Evolutionary conservation across 1,284 basidiomycete genomes (phyloP).

Genomic region (Cutaneotrichosporon dermatis): DNA sequence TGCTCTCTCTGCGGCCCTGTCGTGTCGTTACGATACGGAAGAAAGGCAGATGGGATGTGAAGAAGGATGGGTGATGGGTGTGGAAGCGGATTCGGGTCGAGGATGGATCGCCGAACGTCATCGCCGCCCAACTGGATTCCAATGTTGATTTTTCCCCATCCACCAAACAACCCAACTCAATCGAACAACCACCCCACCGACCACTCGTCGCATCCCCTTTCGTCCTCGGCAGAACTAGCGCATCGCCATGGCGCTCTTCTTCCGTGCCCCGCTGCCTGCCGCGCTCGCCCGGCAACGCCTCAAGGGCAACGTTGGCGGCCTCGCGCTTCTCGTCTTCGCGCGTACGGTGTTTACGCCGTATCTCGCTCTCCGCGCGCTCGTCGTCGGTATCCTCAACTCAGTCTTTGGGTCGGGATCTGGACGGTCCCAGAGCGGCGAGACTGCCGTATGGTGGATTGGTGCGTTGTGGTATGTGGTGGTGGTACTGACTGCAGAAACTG

Average conservation of each 20-base stretch:
- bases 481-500: slow-evolving; percentile 22
- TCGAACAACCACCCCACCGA: neutral
- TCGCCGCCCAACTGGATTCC: neutral
- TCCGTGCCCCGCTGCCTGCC: slow-evolving; percentile 21
- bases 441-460: slow-evolving; percentile 20
- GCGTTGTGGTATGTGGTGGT: neutral
- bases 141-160: slow-evolving; percentile 5
- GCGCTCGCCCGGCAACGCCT: slow-evolving; percentile 31
- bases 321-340: slow-evolving; percentile 27
- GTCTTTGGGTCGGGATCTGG: slow-evolving; percentile 6
- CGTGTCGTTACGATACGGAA: neutral
- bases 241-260: neutral
- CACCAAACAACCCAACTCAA: neutral
- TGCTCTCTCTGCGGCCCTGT: neutral
- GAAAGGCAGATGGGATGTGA: neutral
- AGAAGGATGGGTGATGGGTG: neutral
- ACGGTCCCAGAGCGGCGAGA: neutral
- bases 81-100: neutral
- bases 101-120: neutral
- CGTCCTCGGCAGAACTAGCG: neutral
- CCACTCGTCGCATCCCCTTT: neutral
- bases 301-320: slow-evolving; percentile 36
- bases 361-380: slow-evolving; percentile 20
- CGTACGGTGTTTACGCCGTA: slow-evolving; percentile 37
- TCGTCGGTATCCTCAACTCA: slow-evolving; percentile 23